Evolutionary conservation across 768 basidiomycete species (phyloP).

Genomic region (Lactarius sanguifluus): DNA sequence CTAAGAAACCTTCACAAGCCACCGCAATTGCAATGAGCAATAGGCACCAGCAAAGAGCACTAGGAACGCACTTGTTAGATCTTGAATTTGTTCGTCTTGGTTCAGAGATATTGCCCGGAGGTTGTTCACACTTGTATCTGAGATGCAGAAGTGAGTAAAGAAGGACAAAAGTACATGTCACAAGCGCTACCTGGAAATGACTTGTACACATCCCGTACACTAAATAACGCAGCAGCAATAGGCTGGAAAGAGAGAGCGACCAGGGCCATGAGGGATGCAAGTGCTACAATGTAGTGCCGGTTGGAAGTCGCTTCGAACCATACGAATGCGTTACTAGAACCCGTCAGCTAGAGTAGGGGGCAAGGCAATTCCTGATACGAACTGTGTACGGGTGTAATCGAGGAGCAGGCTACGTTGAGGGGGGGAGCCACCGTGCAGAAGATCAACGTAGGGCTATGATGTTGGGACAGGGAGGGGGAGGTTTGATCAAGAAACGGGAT

Average conservation of each 20-base stretch:
- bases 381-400: conserved; percentile 58
- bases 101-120: conserved; percentile 45
- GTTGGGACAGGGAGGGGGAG: neutral
- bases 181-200: conserved; percentile 40
- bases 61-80: conserved; percentile 45
- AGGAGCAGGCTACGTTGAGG: conserved; percentile 52
- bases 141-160: neutral
- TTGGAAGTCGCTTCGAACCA: conserved; percentile 48
- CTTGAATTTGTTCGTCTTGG: conserved; percentile 45
- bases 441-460: conserved; percentile 54
- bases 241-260: conserved; percentile 52
- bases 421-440: conserved; percentile 54
- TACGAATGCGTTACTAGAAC: conserved; percentile 46
- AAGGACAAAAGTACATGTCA: neutral
- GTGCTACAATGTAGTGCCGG: conserved; percentile 51
- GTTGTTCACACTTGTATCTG: conserved; percentile 43
- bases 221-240: conserved; percentile 50
- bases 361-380: conserved; percentile 13
- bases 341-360: conserved; percentile 7
- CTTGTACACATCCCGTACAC: conserved; percentile 47
- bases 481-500: conserved; percentile 4
- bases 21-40: neutral
- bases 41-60: conserved; percentile 4
- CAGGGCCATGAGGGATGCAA: conserved; percentile 50
- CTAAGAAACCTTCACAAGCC: conserved; percentile 45